Conservation (phyloP, 768 basidiomycete genomes). For the Tylopilus intermedius region DNA sequence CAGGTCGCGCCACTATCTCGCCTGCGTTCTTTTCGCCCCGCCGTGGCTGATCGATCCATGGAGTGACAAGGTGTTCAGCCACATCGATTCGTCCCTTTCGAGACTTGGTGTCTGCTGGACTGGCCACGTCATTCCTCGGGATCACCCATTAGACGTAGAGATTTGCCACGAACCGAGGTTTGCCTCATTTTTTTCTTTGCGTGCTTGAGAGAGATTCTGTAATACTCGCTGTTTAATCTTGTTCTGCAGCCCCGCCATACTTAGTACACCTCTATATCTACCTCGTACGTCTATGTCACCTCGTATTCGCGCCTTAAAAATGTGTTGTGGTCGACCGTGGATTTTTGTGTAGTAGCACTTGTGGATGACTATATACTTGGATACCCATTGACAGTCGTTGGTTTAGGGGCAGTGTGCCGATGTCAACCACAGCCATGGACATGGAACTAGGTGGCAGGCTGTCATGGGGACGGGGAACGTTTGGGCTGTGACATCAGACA, state of each 20-base stretch:
- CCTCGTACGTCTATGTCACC: slow-evolving; percentile 21
- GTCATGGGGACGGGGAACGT: too few species aligned
- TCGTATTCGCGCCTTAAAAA: slow-evolving; percentile 10
- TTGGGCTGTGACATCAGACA: too few species aligned
- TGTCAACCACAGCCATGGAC: too few species aligned
- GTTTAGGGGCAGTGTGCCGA: too few species aligned
- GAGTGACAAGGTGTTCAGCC: neutral
- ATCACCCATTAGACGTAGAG: slow-evolving; percentile 18
- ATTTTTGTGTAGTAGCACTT: neutral
- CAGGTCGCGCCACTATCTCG: slow-evolving; percentile 20
- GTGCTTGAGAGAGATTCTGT: neutral
- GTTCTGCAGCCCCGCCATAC: slow-evolving; percentile 15
- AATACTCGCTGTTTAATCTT: slow-evolving; percentile 19
- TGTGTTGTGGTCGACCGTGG: neutral
- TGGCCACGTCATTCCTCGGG: slow-evolving; percentile 9
- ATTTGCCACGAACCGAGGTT: slow-evolving; percentile 8
- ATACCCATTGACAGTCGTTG: neutral
- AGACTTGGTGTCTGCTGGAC: slow-evolving; percentile 5
- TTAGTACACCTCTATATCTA: slow-evolving; percentile 20
- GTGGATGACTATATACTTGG: neutral
- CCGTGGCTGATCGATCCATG: slow-evolving; percentile 7
- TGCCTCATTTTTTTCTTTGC: neutral
- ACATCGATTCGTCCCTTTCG: slow-evolving; percentile 2
- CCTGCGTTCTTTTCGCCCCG: slow-evolving; percentile 2
- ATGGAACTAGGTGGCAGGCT: too few species aligned